phyloP scores from a whole-genome alignment of 768 basidiomycete species.

The Russula ochroleuca region DNA sequence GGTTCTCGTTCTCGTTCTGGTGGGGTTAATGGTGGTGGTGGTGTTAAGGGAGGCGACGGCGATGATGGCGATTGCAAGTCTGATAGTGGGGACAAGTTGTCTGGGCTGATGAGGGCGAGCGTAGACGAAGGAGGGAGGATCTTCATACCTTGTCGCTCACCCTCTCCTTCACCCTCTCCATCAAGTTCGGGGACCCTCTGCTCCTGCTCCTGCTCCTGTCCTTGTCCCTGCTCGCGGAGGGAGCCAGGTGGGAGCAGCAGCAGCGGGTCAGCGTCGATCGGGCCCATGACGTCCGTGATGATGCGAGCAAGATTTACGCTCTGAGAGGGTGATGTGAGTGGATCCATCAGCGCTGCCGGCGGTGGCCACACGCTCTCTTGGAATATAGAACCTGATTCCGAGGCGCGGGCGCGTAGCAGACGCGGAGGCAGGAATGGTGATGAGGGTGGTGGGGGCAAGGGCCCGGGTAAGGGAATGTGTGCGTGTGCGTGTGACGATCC shows the following conservation, averaged over 20 bases:
- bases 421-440: constrained; percentile 12
- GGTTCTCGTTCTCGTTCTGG: not conserved
- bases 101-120: not conserved
- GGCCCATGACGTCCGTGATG: constrained; percentile 26
- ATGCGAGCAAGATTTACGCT: constrained; percentile 17
- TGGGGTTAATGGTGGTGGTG: not conserved
- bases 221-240: not conserved
- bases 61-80: not conserved
- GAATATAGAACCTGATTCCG: constrained; percentile 26
- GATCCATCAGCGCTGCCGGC: constrained; percentile 18
- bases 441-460: not conserved
- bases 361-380: constrained; percentile 27
- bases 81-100: not conserved
- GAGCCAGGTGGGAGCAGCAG: not conserved
- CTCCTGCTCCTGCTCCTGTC: not conserved
- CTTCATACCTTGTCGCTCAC: not conserved
- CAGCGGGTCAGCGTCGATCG: not conserved
- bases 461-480: not conserved
- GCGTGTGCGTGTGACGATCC: not conserved
- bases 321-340: constrained; percentile 14
- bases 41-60: not conserved
- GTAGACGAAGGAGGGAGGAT: no score
- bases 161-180: not conserved
- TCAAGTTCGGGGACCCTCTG: not conserved
- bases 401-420: constrained; percentile 19